Evolutionary conservation across 148 eudicot species (phyloP).

Genomic region (Polygonum maritimum): DNA sequence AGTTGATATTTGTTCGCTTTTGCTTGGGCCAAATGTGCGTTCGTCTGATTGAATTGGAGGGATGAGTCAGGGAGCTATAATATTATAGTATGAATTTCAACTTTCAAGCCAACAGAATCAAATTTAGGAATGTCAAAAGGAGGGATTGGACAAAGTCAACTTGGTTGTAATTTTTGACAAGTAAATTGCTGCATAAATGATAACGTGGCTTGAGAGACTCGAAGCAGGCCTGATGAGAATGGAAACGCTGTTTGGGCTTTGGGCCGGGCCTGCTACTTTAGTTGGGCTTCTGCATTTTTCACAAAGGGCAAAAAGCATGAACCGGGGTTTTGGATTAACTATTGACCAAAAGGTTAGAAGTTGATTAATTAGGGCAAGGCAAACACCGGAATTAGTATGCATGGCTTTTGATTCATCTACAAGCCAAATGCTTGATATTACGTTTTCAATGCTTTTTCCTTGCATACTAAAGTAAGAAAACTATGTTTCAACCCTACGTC

Average conservation of each 20-base stretch:
- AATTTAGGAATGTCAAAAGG: background rate
- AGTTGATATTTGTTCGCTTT: background rate
- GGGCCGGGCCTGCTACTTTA: background rate
- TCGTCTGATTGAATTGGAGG: background rate
- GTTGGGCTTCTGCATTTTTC: background rate
- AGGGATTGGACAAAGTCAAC: background rate
- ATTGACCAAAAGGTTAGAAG: too few species aligned
- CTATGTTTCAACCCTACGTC: background rate
- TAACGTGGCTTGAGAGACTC: too few species aligned
- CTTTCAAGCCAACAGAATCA: background rate
- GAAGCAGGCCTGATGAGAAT: too few species aligned
- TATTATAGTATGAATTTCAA: background rate
- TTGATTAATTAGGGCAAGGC: background rate
- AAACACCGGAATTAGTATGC: background rate
- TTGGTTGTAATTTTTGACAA: background rate
- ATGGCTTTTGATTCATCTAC: background rate
- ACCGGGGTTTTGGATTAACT: too few species aligned
- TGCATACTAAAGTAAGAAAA: too few species aligned
- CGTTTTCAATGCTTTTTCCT: too few species aligned
- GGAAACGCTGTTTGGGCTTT: background rate
- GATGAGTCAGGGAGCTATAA: background rate
- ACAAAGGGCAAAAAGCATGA: background rate
- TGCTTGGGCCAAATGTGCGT: background rate
- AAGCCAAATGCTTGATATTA: too few species aligned
- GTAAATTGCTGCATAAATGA: too few species aligned